Evolutionary conservation across 805 yeast genomes (phyloP).

Genomic region (Sugiyamaella lignohabitans): DNA sequence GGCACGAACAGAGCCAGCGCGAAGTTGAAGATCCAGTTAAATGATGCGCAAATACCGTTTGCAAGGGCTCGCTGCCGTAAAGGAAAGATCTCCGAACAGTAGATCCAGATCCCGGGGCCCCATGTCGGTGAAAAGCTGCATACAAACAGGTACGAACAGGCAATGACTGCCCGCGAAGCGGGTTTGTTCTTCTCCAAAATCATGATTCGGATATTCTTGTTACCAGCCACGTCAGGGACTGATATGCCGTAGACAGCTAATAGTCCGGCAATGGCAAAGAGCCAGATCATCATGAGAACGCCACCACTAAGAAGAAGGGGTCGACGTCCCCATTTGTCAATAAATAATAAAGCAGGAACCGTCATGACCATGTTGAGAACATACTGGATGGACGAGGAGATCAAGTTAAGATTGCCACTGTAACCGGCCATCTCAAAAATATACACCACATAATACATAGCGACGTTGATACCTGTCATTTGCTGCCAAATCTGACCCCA

Average conservation of each 20-base stretch:
- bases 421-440: conserved; percentile 63
- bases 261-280: conserved; percentile 52
- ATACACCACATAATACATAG: conserved; percentile 63
- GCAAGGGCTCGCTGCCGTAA: conserved; percentile 48
- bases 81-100: conserved; percentile 49
- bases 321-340: conserved; percentile 63
- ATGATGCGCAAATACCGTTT: conserved; percentile 45
- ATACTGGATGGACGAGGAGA: conserved; percentile 56
- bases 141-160: conserved; percentile 52
- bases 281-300: conserved; percentile 54
- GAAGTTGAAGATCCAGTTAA: conserved; percentile 37
- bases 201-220: conserved; percentile 25
- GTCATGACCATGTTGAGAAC: conserved; percentile 51
- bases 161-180: conserved; percentile 45
- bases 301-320: conserved; percentile 55
- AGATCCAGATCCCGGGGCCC: conserved; percentile 53
- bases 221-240: conserved; percentile 30
- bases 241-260: conserved; percentile 29
- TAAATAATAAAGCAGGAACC: conserved; percentile 51
- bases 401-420: conserved; percentile 42
- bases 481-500: conserved; percentile 56
- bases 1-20: conserved; percentile 56
- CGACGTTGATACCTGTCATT: conserved; percentile 59
- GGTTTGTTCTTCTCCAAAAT: conserved; percentile 28
- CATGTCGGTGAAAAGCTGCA: conserved; percentile 76